Percentiles rank a stretch among this genome's conserved stretches.
These are phyloP conservation scores for Peronospora farinosa DNA, from an alignment of 352 stramenopile species.

Conservation along the genomic window DNA sequence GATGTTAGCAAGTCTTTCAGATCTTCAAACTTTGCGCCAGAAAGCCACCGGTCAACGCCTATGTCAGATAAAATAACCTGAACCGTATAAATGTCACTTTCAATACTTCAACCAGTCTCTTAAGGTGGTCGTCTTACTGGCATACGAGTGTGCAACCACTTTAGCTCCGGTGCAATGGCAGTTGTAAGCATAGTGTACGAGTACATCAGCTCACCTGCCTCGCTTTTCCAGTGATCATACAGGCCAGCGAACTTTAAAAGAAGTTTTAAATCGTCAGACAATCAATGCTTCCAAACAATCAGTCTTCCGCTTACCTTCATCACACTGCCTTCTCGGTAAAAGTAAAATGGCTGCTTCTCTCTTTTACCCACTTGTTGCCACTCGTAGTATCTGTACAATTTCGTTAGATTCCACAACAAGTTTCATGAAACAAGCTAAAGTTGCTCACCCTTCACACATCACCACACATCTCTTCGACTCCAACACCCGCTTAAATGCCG, in stretches of 20 bases:
- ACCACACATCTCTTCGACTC: constrained; percentile 75
- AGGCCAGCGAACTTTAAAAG: constrained; percentile 68
- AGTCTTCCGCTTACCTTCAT: constrained; percentile 42
- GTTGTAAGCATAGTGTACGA: constrained; percentile 88
- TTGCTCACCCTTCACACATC: constrained; percentile 61
- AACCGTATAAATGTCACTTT: neutral
- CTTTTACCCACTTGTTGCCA: constrained; percentile 85
- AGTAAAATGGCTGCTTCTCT: constrained; percentile 89
- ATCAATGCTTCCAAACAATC: neutral
- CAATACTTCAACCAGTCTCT: neutral
- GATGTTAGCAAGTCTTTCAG: constrained; percentile 48
- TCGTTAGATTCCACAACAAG: neutral
- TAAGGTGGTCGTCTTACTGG: constrained; percentile 34
- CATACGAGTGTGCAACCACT: constrained; percentile 85
- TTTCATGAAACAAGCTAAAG: neutral
- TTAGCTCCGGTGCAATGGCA: constrained; percentile 47
- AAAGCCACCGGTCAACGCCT: constrained; percentile 54
- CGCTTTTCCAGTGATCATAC: constrained; percentile 76
- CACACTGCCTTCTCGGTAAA: constrained; percentile 38
- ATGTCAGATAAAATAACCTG: constrained; percentile 73
- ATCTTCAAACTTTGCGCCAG: constrained; percentile 49
- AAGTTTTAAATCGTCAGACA: neutral
- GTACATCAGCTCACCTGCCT: constrained; percentile 59
- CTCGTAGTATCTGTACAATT: constrained; percentile 72
- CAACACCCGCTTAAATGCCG: constrained; percentile 68